Conservation (phyloP, 148 eudicot genomes). For the Cornus florida region DNA sequence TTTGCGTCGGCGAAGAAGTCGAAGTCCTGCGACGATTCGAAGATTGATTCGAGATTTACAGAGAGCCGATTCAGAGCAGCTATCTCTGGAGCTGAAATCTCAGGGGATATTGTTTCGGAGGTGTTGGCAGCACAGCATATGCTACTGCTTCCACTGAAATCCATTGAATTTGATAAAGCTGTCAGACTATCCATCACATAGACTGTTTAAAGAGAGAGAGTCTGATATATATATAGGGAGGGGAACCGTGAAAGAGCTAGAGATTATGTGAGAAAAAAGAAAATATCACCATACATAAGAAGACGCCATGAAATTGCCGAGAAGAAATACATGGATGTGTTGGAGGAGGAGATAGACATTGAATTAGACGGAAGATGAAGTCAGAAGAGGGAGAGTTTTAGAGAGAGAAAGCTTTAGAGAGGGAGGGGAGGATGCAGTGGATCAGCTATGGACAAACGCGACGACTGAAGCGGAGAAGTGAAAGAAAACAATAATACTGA, state of each 20-base stretch:
- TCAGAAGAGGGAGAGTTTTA: conserved; percentile 10
- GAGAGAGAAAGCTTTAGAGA: not conserved
- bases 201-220: not conserved
- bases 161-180: conserved; percentile 73
- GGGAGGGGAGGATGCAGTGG: no score
- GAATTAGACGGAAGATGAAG: not conserved
- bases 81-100: no score
- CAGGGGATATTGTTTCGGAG: no score
- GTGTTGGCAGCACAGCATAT: no score
- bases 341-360: not conserved
- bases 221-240: not conserved
- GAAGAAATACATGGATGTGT: not conserved
- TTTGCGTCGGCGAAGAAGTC: not conserved
- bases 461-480: no score
- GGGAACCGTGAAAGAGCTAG: conserved; percentile 12
- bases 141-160: conserved; percentile 34
- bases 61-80: no score
- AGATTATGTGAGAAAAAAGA: conserved; percentile 4
- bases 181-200: conserved; percentile 28
- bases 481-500: no score
- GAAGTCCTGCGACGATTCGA: no score
- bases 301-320: not conserved
- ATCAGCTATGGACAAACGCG: no score
- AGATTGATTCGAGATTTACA: no score
- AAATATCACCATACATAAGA: not conserved